phyloP scores from a whole-genome alignment of 2,329 filamentous ascomycete genomes.

The Botrytis fabae region DNA sequence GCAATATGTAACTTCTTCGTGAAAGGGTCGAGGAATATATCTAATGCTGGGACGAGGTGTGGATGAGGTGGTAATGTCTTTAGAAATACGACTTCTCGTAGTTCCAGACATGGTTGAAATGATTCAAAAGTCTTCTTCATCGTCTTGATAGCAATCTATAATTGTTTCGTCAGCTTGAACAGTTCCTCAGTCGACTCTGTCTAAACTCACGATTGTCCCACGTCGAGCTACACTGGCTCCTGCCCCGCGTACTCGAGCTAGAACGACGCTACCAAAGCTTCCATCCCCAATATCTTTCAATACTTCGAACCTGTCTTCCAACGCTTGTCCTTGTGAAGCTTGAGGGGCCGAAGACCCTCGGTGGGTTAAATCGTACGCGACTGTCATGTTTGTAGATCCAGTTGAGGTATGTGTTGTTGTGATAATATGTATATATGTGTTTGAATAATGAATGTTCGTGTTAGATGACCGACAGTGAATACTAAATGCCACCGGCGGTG shows the following conservation, averaged over 20 bases:
- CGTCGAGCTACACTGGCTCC: constrained; percentile 85
- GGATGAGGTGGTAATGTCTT: constrained; percentile 83
- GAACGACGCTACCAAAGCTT: constrained; percentile 93
- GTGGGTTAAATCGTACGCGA: constrained; percentile 71
- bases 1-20: constrained; percentile 95
- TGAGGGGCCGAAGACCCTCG: constrained; percentile 60
- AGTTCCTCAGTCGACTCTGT: constrained; percentile 15
- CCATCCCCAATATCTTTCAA: constrained; percentile 98
- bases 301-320: constrained; percentile 95
- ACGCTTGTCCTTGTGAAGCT: constrained; percentile 52
- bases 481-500: constrained; percentile 21
- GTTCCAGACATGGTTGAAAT: constrained; percentile 83
- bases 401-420: constrained; percentile 5
- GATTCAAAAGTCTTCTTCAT: constrained; percentile 99
- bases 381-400: constrained; percentile 63
- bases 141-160: constrained; percentile 94
- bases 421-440: constrained; percentile 12
- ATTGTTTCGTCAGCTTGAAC: constrained; percentile 26
- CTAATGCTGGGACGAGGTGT: constrained; percentile 93
- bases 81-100: constrained; percentile 95
- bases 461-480: constrained; percentile 24
- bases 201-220: constrained; percentile 79
- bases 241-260: constrained; percentile 87
- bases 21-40: constrained; percentile 96
- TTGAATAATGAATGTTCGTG: constrained; percentile 12